These are phyloP conservation scores for Saussurea involucrata DNA, from an alignment of 129 eudicot genomes.

Conservation along the genomic window DNA sequence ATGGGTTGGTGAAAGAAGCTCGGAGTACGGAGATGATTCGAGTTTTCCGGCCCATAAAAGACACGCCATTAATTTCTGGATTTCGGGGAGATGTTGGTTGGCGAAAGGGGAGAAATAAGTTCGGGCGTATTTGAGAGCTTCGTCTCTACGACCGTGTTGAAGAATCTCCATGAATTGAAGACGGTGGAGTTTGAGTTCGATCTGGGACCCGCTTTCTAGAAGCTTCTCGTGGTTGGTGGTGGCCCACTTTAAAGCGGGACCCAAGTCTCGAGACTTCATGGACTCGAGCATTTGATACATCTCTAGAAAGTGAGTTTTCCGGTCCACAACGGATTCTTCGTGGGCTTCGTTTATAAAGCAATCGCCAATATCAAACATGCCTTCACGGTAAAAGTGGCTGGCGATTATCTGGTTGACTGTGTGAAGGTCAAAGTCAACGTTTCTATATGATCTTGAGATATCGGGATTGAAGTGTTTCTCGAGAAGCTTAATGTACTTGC, in stretches of 20 bases:
- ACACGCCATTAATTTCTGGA: constrained; percentile 78
- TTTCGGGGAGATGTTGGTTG: constrained; percentile 45
- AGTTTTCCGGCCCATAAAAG: constrained; percentile 73
- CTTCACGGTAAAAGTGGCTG: constrained; percentile 76
- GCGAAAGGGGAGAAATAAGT: constrained; percentile 54
- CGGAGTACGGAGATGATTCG: constrained; percentile 69
- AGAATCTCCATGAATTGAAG: constrained; percentile 67
- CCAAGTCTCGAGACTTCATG: constrained; percentile 62
- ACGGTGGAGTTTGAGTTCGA: constrained; percentile 66
- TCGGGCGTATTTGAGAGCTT: constrained; percentile 64
- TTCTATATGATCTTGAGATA: constrained; percentile 75
- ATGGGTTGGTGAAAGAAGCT: constrained; percentile 52
- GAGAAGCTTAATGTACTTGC: constrained; percentile 75
- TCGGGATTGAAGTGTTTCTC: constrained; percentile 81
- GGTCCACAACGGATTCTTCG: constrained; percentile 39
- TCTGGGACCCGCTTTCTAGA: constrained; percentile 55
- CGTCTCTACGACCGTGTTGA: constrained; percentile 53
- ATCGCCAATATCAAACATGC: constrained; percentile 74
- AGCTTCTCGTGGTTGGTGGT: constrained; percentile 52
- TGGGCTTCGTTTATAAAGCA: constrained; percentile 52
- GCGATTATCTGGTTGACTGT: constrained; percentile 69
- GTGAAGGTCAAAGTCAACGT: constrained; percentile 59
- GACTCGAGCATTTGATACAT: constrained; percentile 76
- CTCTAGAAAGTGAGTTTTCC: constrained; percentile 57
- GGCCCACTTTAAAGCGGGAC: constrained; percentile 82